A percentile compares a stretch with the other conserved stretches of the same genome.
phyloP scores from a whole-genome alignment of 108 stramenopile genomes.

The Ochromonas danica region DNA sequence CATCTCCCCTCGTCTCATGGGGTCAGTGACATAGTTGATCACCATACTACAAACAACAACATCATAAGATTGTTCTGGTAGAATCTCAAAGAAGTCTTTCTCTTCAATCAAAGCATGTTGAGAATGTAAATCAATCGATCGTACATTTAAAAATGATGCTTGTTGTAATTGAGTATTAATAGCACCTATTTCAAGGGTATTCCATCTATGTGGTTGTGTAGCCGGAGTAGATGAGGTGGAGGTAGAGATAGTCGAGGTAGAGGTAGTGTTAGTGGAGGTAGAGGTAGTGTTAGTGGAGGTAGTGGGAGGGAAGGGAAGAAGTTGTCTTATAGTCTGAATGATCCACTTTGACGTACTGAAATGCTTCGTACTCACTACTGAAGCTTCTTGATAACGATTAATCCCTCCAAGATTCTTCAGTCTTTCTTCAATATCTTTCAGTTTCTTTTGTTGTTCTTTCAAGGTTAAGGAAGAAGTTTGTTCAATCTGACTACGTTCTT shows the following conservation, averaged over 20 bases:
- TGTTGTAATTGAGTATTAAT: conserved; percentile 80
- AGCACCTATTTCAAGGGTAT: conserved; percentile 79
- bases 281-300: neutral
- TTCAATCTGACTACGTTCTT: too few species aligned
- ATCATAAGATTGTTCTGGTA: conserved; percentile 45
- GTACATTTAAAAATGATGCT: conserved; percentile 60
- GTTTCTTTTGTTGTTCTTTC: neutral
- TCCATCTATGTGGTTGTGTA: too few species aligned
- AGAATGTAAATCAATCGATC: conserved; percentile 80
- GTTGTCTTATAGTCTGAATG: neutral
- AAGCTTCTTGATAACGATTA: conserved; percentile 7
- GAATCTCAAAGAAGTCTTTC: conserved; percentile 67
- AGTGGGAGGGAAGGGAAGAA: neutral
- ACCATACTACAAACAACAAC: conserved; percentile 84
- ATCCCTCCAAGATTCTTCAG: conserved; percentile 5
- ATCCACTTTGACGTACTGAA: conserved; percentile 1
- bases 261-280: neutral
- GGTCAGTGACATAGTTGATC: conserved; percentile 80
- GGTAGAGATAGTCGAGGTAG: too few species aligned
- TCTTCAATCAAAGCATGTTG: conserved; percentile 71
- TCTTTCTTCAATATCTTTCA: conserved; percentile 2
- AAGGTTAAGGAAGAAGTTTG: too few species aligned
- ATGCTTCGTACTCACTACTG: neutral
- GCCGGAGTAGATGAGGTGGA: too few species aligned
- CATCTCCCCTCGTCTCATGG: conserved; percentile 75